These are phyloP conservation scores for Zizania latifolia DNA, from an alignment of 176 grass and related monocot genomes.

Conservation along the genomic window DNA sequence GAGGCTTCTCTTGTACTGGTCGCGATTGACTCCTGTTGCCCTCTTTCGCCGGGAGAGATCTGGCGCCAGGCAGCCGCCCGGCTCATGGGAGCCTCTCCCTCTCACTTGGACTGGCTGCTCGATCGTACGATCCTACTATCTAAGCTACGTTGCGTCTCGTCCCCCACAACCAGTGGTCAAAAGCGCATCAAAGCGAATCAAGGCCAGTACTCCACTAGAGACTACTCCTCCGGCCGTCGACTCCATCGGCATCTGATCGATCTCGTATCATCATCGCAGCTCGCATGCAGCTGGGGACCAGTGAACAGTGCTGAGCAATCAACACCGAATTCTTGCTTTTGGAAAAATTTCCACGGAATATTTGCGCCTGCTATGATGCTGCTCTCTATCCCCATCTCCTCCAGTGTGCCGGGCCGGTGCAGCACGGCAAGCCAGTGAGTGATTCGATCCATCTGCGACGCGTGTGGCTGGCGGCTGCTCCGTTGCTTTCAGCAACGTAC, in stretches of 20 bases:
- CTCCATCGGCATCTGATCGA: neutral
- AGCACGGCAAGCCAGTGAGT: too few relatives aligned
- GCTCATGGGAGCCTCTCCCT: neutral
- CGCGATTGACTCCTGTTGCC: neutral
- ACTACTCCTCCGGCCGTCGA: too few relatives aligned
- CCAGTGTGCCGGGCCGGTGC: too few relatives aligned
- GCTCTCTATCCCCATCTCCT: too few relatives aligned
- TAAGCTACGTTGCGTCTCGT: neutral
- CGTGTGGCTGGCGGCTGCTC: too few relatives aligned
- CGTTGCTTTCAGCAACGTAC: too few relatives aligned
- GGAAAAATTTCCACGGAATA: conserved; percentile 4
- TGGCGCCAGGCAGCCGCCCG: conserved; percentile 17
- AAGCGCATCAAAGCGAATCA: neutral
- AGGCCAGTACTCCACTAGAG: neutral
- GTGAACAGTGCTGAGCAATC: neutral
- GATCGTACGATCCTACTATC: too few relatives aligned
- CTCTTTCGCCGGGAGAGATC: too few relatives aligned
- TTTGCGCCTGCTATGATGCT: neutral
- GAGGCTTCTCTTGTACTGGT: too few relatives aligned
- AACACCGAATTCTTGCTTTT: neutral
- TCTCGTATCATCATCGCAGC: too few relatives aligned
- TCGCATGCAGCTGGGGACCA: neutral
- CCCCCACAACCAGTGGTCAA: neutral
- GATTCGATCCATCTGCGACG: too few relatives aligned
- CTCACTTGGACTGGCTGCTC: too few relatives aligned